Evolutionary conservation across 2,329 filamentous ascomycete genomes (phyloP), one percentile per base, ranked within the genome.

Genomic region (Stagonosporopsis tanaceti): DNA sequence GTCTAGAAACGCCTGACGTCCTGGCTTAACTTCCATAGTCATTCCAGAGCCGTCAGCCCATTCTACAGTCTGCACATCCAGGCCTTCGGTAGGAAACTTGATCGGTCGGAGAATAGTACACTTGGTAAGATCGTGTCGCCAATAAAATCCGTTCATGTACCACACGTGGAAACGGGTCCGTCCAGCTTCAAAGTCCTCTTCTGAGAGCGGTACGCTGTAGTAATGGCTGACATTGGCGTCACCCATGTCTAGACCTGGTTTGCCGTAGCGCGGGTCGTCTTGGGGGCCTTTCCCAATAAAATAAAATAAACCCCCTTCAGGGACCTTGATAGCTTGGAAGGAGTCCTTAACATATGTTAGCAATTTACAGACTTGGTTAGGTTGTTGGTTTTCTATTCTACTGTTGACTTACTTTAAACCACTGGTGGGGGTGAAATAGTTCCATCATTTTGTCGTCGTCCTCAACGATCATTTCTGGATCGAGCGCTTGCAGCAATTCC

Each of bases 61-160:
- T 38, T 76, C 69, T 32, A 80, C 70, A 3, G 71, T 78, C 22
- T 79, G 60, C 15, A 76, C 66, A 0, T 73, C 74, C n/a, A 32
- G 17, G 40, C 40, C 40, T 6, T 67, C 64, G 7, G 67, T 71
- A 2, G 80, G 79, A 11, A 75, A 69, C 56, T 74, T 78, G 50
- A 80, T 50, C 38, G 73, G 76, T 5, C 78, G 76, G 3, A 81
- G 69, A 2, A 77, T 78, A 5, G 78, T 81, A 61, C 80, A 80
- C 71, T 74, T 77, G 1, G 78, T 75, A 0, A 78, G 78, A 27
- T 80, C 74, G 5, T 74, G 70, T 3, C 62, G 76, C 57, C 80
- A 81, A 1, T 81, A 69, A 1, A 79, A 78, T 7, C 78, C 80
- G 56, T 82, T 80, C n/a, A 82, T 79, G 57, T 82, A 80, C 80